These are phyloP conservation scores for Ogataea pignaliae DNA, from an alignment of 805 yeast species.

Conservation along the genomic window DNA sequence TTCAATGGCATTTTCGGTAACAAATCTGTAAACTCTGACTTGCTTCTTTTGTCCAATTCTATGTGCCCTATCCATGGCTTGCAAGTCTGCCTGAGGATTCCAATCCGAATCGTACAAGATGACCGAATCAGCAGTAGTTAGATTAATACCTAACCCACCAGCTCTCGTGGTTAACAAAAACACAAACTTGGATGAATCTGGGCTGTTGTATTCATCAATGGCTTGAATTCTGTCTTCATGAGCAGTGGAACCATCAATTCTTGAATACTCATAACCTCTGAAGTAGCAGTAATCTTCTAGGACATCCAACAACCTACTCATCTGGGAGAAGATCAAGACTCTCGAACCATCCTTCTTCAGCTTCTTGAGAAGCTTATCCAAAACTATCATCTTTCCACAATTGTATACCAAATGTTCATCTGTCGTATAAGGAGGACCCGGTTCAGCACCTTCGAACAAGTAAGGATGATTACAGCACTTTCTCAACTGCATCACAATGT, in stretches of 20 bases:
- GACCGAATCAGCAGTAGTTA: slow-evolving; percentile 89
- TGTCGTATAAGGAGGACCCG: slow-evolving; percentile 95
- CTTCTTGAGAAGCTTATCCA: slow-evolving; percentile 76
- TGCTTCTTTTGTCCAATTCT: slow-evolving; percentile 97
- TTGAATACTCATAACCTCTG: slow-evolving; percentile 78
- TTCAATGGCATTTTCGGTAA: slow-evolving; percentile 93
- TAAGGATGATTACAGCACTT: slow-evolving; percentile 98
- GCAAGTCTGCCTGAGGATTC: slow-evolving; percentile 98
- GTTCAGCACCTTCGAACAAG: slow-evolving; percentile 97
- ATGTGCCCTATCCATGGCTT: slow-evolving; percentile 98
- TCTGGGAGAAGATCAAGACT: slow-evolving; percentile 87
- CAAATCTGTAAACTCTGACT: slow-evolving; percentile 87
- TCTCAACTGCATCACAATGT: slow-evolving; percentile 94
- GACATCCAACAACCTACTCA: slow-evolving; percentile 86
- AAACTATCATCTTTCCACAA: slow-evolving; percentile 84
- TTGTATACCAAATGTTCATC: slow-evolving; percentile 91
- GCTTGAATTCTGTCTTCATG: slow-evolving; percentile 92
- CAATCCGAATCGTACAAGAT: slow-evolving; percentile 89
- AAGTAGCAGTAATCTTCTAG: slow-evolving; percentile 88
- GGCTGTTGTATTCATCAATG: slow-evolving; percentile 85
- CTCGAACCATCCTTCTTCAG: slow-evolving; percentile 76
- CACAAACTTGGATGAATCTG: slow-evolving; percentile 76
- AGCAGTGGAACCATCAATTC: slow-evolving; percentile 91
- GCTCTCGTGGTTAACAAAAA: slow-evolving; percentile 91
- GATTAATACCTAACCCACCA: slow-evolving; percentile 92